Percentiles rank a stretch among this genome's conserved stretches.
These are phyloP conservation scores for Globisporangium iwayamae DNA, from an alignment of 352 stramenopile species.

Conservation along the genomic window DNA sequence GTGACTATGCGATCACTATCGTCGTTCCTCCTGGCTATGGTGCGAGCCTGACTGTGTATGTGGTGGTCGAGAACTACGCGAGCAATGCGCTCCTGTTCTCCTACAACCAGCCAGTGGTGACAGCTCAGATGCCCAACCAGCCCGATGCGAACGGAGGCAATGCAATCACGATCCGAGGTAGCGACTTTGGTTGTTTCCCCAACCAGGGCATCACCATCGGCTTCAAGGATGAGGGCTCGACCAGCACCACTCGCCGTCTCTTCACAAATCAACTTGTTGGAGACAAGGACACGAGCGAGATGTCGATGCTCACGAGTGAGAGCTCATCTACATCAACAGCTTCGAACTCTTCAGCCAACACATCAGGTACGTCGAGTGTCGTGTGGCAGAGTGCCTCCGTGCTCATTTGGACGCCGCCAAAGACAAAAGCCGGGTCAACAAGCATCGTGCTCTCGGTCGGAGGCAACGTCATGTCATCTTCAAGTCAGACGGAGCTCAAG, in stretches of 20 bases:
- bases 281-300: background rate
- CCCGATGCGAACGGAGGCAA: conserved; percentile 57
- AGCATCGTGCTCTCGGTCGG: conserved; percentile 56
- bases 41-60: conserved; percentile 31
- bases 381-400: conserved; percentile 47
- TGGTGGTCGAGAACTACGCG: conserved; percentile 44
- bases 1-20: conserved; percentile 46
- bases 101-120: conserved; percentile 59
- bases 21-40: conserved; percentile 47
- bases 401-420: conserved; percentile 55
- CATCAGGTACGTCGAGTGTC: conserved; percentile 22
- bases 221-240: conserved; percentile 22
- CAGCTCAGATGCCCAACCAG: conserved; percentile 61
- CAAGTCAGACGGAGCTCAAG: conserved; percentile 55
- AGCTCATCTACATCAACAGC: background rate
- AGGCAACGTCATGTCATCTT: conserved; percentile 53
- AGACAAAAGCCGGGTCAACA: conserved; percentile 46
- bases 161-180: conserved; percentile 56
- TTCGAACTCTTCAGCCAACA: background rate
- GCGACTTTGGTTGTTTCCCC: conserved; percentile 65
- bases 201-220: conserved; percentile 51
- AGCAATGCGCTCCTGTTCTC: conserved; percentile 52
- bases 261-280: background rate
- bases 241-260: background rate
- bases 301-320: conserved; percentile 2